phyloP scores from a whole-genome alignment of 2,329 filamentous ascomycete species.

The Fusarium penzigii region DNA sequence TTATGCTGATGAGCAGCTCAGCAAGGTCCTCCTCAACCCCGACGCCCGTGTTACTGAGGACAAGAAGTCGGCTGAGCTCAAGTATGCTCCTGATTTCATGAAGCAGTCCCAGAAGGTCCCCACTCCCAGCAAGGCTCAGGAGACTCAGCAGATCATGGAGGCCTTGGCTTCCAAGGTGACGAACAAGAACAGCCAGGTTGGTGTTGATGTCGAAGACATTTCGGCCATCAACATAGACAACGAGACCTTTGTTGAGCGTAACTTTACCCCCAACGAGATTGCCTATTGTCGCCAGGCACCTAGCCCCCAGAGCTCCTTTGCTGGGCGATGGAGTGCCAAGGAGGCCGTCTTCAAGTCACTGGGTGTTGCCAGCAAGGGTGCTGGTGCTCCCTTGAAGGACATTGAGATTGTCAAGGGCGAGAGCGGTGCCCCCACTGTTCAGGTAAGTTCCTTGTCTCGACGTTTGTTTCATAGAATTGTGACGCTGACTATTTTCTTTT shows the following conservation, averaged over 20 bases:
- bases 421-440: constrained; percentile 79
- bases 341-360: constrained; percentile 98
- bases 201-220: constrained; percentile 92
- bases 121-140: constrained; percentile 52
- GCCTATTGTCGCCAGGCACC: constrained; percentile 81
- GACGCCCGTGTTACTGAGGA: constrained; percentile 81
- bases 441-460: constrained; percentile 61
- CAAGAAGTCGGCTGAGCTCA: constrained; percentile 81
- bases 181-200: constrained; percentile 70
- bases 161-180: constrained; percentile 66
- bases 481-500: constrained; percentile 40
- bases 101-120: constrained; percentile 62
- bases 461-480: neutral
- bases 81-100: constrained; percentile 69
- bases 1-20: constrained; percentile 85
- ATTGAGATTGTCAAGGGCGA: constrained; percentile 88
- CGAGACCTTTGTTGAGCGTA: constrained; percentile 89
- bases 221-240: constrained; percentile 88
- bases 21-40: constrained; percentile 89
- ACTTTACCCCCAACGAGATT: constrained; percentile 86
- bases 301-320: constrained; percentile 85
- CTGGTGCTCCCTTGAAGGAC: constrained; percentile 85
- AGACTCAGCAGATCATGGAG: constrained; percentile 75
- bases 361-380: constrained; percentile 82
- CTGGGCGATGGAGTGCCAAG: constrained; percentile 95